Evolutionary conservation across 306 rosid species (phyloP), one percentile per base, ranked within the genome.

Genomic region (Fragaria iinumae): DNA sequence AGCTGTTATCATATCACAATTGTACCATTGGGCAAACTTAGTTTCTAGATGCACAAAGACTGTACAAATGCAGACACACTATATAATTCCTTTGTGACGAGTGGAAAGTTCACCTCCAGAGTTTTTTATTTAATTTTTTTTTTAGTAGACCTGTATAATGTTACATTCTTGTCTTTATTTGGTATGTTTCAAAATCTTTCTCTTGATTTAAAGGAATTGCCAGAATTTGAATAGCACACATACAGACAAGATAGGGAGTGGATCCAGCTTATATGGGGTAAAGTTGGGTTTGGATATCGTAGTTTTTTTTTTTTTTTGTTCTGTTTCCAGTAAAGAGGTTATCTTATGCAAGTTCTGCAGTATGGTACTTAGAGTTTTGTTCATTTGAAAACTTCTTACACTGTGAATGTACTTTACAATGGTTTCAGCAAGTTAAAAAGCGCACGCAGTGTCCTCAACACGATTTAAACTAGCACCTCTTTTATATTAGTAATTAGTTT

Each of bases 1-100:
- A 57, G 64, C 17, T 38, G 47, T 47, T 73, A 39, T 41, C 43
- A 50, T 50, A 80, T 82, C 78, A 27, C 64, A 69, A 80, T 59
- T 53, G 21, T 25, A 29, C 56, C 32, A 13, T 41, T 38, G 44
- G 6, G 8, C 36, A 27, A 53, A 59, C 39, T 73, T 36, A 45
- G 56, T 18, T 62, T 62, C 48, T 52, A 50, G 38, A 72, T 72
- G 75, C 75, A 34, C 48, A 12, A 0, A 5, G 32, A 50, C 75
- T 16, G 34, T 17, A 50, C 39, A 53, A 36, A 53, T 34, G 20
- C 34, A 18, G 20, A 43, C 23, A 52, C n/a, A 43, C 49, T 13
- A n/a, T 43, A 0, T 27, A 29, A 27, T 62, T 27, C 39, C 39
- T 27, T 62, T 62, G 39, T 7, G 18, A 27, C 67, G 41, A 62